These are phyloP conservation scores for Peribolospora baueri DNA, from an alignment of 768 basidiomycete species.

Conservation along the genomic window DNA sequence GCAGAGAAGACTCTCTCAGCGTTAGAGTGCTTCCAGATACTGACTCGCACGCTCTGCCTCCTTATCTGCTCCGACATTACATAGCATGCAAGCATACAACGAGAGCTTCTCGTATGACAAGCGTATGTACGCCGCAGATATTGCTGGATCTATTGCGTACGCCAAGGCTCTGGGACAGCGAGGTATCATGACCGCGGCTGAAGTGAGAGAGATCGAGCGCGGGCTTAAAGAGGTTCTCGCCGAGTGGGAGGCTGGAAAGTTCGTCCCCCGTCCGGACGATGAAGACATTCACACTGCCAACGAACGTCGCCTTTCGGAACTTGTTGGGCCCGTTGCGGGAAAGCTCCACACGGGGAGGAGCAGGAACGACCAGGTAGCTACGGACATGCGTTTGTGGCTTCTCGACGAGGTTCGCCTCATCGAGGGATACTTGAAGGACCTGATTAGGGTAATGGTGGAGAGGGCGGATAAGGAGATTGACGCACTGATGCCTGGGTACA, in stretches of 20 bases:
- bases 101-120: slow-evolving; percentile 86
- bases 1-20: too few species aligned
- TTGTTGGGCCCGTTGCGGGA: slow-evolving; percentile 64
- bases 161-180: slow-evolving; percentile 43
- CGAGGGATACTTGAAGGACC: slow-evolving; percentile 41
- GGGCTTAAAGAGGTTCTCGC: slow-evolving; percentile 50
- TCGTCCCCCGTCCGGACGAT: slow-evolving; percentile 55
- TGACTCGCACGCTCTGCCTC: not conserved
- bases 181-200: not conserved
- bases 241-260: slow-evolving; percentile 72
- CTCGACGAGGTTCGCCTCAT: slow-evolving; percentile 48
- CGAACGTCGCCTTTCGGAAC: slow-evolving; percentile 73
- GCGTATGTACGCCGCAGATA: slow-evolving; percentile 77
- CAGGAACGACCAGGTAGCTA: slow-evolving; percentile 94
- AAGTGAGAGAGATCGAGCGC: slow-evolving; percentile 25
- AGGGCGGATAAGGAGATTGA: slow-evolving; percentile 85
- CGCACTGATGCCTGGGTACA: slow-evolving; percentile 79
- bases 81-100: slow-evolving; percentile 94
- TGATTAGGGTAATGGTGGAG: slow-evolving; percentile 70
- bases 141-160: slow-evolving; percentile 85
- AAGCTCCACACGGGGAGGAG: slow-evolving; percentile 94
- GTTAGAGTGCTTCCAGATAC: not conserved
- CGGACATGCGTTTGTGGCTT: slow-evolving; percentile 93
- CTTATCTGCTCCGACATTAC: not conserved
- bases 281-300: slow-evolving; percentile 99